Conservation (phyloP, 768 basidiomycete genomes). For the Kwoniella sp. region DNA sequence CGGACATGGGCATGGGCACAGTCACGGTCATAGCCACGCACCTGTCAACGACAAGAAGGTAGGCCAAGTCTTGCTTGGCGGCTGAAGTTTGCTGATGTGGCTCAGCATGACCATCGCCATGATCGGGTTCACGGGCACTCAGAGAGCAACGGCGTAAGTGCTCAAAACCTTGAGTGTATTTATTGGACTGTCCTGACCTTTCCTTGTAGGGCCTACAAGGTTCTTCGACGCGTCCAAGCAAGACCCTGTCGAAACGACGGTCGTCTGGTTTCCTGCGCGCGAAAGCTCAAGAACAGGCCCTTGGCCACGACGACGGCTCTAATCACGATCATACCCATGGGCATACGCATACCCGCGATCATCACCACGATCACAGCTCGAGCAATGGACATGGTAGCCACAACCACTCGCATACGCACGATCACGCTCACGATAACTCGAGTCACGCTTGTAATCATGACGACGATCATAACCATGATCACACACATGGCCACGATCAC, state of each 20-base stretch:
- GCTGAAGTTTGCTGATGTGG: background rate
- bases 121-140: slow-evolving; percentile 5
- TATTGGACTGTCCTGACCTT: background rate
- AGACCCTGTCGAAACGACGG: slow-evolving; percentile 5
- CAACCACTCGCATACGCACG: slow-evolving; percentile 39
- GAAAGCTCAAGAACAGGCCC: slow-evolving; percentile 6
- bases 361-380: slow-evolving; percentile 17
- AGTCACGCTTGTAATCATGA: slow-evolving; percentile 28
- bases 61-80: background rate
- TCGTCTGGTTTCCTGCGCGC: slow-evolving; percentile 7
- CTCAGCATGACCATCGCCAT: slow-evolving; percentile 19
- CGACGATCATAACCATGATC: slow-evolving; percentile 13
- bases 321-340: slow-evolving; percentile 3
- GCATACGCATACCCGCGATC: slow-evolving; percentile 3
- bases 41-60: slow-evolving; percentile 42
- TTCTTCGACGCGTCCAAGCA: slow-evolving; percentile 1
- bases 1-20: slow-evolving; percentile 34
- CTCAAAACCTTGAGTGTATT: too few species aligned
- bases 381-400: slow-evolving; percentile 29
- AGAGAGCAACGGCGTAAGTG: slow-evolving; percentile 13
- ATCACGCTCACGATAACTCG: slow-evolving; percentile 28
- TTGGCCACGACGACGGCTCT: background rate
- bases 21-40: slow-evolving; percentile 31
- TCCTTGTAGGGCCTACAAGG: background rate
- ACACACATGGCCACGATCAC: slow-evolving; percentile 15